Evolutionary conservation across 495 filamentous ascomycete genomes (phyloP).

Genomic region (Neurospora sp.): DNA sequence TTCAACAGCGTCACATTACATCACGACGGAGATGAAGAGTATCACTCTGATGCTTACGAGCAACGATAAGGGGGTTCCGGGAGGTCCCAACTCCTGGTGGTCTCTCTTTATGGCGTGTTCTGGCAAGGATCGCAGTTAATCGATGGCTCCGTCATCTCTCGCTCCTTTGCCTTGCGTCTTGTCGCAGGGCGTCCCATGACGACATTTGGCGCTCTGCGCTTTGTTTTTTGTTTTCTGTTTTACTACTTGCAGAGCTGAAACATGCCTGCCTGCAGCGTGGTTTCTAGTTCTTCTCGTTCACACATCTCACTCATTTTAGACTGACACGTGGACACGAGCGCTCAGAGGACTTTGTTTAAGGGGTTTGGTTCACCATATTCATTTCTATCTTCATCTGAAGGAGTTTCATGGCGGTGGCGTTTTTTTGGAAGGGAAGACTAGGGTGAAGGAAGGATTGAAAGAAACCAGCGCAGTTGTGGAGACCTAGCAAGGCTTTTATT

Average conservation of each 20-base stretch:
- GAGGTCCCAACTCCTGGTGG: not conserved
- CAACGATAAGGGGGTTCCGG: constrained; percentile 4
- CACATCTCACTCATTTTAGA: not conserved
- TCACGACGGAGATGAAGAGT: constrained; percentile 76
- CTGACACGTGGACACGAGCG: not conserved
- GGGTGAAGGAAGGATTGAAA: not conserved
- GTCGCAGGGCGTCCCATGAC: not conserved
- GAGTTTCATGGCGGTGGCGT: not conserved
- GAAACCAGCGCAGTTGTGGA: not conserved
- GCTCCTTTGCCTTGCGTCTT: not conserved
- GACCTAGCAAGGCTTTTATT: not conserved
- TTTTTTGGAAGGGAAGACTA: not conserved
- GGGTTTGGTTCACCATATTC: not conserved
- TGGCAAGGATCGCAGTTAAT: not conserved
- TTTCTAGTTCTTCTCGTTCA: not conserved
- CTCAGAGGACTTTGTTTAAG: not conserved
- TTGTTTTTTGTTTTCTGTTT: not conserved
- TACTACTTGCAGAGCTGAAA: not conserved
- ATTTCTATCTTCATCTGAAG: not conserved
- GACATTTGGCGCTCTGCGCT: not conserved
- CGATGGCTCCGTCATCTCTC: not conserved
- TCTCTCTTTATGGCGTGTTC: not conserved
- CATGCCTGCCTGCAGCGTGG: not conserved
- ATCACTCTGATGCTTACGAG: constrained; percentile 6
- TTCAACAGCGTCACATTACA: constrained; percentile 98